Conservation (phyloP, 2,329 filamentous ascomycete genomes). For the Leptosphaerulina australis region DNA sequence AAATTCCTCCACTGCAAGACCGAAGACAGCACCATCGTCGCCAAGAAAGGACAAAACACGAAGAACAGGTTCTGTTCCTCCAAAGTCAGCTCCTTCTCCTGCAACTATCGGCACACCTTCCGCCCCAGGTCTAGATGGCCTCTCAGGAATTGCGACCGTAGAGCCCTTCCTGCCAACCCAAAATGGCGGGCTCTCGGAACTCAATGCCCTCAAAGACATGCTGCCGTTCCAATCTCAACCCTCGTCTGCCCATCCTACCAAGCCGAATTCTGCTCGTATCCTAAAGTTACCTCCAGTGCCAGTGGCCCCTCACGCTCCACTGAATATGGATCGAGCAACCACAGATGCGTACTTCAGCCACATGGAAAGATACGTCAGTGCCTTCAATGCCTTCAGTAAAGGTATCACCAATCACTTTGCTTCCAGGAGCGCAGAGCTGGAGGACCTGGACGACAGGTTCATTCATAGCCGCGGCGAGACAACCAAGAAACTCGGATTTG, state of each 20-base stretch:
- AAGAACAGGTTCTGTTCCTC: conserved; percentile 16
- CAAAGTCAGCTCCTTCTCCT: conserved; percentile 20
- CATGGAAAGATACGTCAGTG: conserved; percentile 62
- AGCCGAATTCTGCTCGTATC: conserved; percentile 46
- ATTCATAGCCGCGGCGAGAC: conserved; percentile 59
- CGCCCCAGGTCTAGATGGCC: conserved; percentile 47
- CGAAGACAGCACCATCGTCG: conserved; percentile 15
- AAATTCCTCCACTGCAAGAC: conserved; percentile 14
- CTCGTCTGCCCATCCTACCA: conserved; percentile 52
- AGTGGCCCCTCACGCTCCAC: conserved; percentile 53
- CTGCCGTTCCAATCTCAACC: conserved; percentile 66
- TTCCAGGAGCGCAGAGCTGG: conserved; percentile 55
- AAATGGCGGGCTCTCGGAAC: conserved; percentile 57
- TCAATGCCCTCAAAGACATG: conserved; percentile 59
- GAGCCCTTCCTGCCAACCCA: conserved; percentile 57
- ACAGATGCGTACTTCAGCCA: conserved; percentile 60
- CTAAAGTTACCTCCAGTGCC: conserved; percentile 60
- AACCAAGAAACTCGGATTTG: conserved; percentile 57
- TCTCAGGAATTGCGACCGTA: conserved; percentile 58
- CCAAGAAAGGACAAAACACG: conserved; percentile 7
- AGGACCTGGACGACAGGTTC: conserved; percentile 54
- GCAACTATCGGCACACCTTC: conserved; percentile 24
- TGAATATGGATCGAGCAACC: conserved; percentile 53
- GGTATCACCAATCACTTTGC: conserved; percentile 63
- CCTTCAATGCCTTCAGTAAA: conserved; percentile 62